Evolutionary conservation across 2,329 filamentous ascomycete genomes (phyloP).

Genomic region (Aspergillus pseudoviridinutans): DNA sequence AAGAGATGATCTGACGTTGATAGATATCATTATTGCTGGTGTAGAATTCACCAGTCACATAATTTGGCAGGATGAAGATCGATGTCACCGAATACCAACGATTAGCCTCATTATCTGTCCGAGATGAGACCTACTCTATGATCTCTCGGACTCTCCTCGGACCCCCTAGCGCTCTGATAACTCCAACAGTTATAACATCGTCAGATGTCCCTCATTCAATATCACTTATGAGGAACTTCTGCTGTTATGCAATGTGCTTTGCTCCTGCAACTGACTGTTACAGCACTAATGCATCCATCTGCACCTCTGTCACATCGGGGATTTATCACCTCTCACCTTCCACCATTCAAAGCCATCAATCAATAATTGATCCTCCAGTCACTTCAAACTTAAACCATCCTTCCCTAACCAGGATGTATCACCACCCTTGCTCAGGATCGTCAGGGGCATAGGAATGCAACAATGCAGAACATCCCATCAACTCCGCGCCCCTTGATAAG

Average conservation of each 20-base stretch:
- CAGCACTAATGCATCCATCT: background rate
- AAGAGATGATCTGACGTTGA: background rate
- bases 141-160: background rate
- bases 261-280: background rate
- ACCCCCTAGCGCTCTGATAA: too few species aligned
- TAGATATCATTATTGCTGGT: too few species aligned
- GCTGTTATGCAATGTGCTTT: background rate
- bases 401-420: background rate
- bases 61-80: background rate
- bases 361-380: background rate
- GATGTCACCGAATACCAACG: background rate
- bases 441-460: background rate
- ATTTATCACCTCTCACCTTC: background rate
- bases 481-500: background rate
- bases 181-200: background rate
- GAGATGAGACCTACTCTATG: background rate
- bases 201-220: background rate
- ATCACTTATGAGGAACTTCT: background rate
- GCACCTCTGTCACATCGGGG: background rate
- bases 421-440: background rate
- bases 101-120: background rate
- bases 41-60: background rate
- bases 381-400: background rate
- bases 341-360: background rate
- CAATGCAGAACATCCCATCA: background rate